Base-by-base conservation (phyloP, 1,284 basidiomycete species). In the Heterobasidion parviporum region DNA sequence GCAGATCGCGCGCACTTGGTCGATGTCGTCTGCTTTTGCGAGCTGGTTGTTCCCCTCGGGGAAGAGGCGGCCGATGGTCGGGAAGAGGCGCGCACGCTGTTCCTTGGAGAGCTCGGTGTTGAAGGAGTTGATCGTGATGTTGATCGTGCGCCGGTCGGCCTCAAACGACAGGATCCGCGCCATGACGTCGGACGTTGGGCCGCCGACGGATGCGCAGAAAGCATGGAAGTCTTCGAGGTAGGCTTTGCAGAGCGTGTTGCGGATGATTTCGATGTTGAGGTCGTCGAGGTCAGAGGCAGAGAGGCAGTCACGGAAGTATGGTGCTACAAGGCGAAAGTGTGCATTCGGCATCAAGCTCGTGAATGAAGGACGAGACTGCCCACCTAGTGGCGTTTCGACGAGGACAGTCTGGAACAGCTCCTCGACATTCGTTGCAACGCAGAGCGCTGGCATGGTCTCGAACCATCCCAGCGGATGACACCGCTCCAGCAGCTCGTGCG, bases 121-220 rank as follows among this genome's bases (percentile, higher is more conserved):
- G 70, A 99, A 97, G 26, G 96, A 98, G 79, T 99, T 99, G 79
- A 99, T 93, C 38, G 97, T 98, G 72, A 99, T 98, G 76, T 99
- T 99, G 71, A 99, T 89, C 2, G 94, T 90, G 53, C 97, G 85
- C 43, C 96, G 83, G 73, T 99, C 96, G 34, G 97, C 97, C 76
- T 99, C 97, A 67, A 99, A 99, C 7, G 89, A 79, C 54, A 99
- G 85, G 62, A 98, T 91, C 45, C 78, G 80, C 57, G 85, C 80
- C 95, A 98, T 98, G 61, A 93, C 84, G 53, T 95, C 92, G 16
- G 82, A 79, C 2, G 95, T 98, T 1, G 94, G 90, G 8, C 84
- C 81, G 34, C 92, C 90, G 18, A 99, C 75, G 3, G 85, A 82
- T 54, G 80, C 73, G 68, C 87, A 90, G 73, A 92, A 99, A 59